Percentiles rank a stretch among this genome's conserved stretches.
Evolutionary conservation across 148 eudicot genomes (phyloP).

Genomic region (Nepenthes gracilis): DNA sequence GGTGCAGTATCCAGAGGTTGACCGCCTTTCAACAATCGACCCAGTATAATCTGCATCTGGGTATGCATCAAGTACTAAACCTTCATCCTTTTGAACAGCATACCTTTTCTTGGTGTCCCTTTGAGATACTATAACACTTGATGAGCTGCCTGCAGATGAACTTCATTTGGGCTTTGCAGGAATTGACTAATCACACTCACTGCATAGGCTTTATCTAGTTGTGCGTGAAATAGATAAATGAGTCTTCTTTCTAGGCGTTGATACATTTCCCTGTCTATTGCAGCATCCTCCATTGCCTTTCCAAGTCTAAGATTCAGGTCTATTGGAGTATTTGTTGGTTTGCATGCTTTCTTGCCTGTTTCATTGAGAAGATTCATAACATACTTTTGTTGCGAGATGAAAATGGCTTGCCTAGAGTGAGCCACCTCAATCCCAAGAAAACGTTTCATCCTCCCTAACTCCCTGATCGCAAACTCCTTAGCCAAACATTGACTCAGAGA

Average conservation of each 20-base stretch:
- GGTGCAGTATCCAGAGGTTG: no score
- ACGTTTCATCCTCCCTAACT: not conserved
- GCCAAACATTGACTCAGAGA: not conserved
- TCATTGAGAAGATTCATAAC: not conserved
- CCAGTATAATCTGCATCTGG: not conserved
- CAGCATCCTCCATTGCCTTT: not conserved
- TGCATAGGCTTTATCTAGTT: not conserved
- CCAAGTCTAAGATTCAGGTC: constrained; percentile 4
- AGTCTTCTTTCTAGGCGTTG: not conserved
- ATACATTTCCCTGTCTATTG: constrained; percentile 2
- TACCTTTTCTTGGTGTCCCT: not conserved
- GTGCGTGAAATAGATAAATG: constrained; percentile 1
- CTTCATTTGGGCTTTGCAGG: not conserved
- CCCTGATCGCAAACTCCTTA: constrained; percentile 1
- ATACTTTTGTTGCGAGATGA: constrained; percentile 7
- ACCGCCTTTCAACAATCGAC: not conserved
- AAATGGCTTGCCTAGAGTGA: constrained; percentile 2
- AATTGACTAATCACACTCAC: constrained; percentile 1
- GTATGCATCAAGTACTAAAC: not conserved
- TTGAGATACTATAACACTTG: not conserved
- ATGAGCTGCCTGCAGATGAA: constrained; percentile 1
- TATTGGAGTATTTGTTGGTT: constrained; percentile 5
- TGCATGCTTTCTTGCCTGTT: constrained; percentile 3
- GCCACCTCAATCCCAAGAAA: constrained; percentile 3
- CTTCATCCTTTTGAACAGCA: not conserved